phyloP scores from a whole-genome alignment of 1,284 basidiomycete species.

The Sporisorium scitamineum region DNA sequence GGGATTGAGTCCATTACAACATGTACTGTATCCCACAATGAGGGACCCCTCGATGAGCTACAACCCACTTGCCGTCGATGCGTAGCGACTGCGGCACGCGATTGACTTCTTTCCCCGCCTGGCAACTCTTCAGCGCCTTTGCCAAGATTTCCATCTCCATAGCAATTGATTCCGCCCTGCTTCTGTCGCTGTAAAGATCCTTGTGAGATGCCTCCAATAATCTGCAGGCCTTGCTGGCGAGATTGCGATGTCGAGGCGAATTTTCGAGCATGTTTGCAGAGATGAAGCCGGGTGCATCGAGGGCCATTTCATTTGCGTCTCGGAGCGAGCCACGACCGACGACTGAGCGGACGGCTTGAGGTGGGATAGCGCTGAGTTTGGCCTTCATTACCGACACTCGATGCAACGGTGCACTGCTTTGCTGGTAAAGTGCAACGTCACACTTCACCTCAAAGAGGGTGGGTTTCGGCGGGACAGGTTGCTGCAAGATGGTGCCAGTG shows the following conservation, averaged over 20 bases:
- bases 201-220: neutral
- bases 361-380: neutral
- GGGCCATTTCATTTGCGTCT: neutral
- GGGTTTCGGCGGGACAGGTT: neutral
- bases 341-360: neutral
- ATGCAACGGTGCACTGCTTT: neutral
- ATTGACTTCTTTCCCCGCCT: neutral
- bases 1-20: neutral
- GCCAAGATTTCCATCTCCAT: neutral
- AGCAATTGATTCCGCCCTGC: neutral
- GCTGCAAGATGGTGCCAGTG: neutral
- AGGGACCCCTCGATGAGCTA: neutral
- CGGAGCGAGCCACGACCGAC: neutral
- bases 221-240: neutral
- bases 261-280: neutral
- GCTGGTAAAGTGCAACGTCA: neutral
- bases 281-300: constrained; percentile 1
- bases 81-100: neutral
- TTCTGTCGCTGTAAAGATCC: neutral
- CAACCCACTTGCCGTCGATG: neutral
- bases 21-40: neutral
- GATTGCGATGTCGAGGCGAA: neutral
- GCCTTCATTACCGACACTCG: neutral
- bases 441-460: neutral
- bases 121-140: neutral